Base-by-base conservation (phyloP, 2,329 filamentous ascomycete species). In the Eurotiales sp. region DNA sequence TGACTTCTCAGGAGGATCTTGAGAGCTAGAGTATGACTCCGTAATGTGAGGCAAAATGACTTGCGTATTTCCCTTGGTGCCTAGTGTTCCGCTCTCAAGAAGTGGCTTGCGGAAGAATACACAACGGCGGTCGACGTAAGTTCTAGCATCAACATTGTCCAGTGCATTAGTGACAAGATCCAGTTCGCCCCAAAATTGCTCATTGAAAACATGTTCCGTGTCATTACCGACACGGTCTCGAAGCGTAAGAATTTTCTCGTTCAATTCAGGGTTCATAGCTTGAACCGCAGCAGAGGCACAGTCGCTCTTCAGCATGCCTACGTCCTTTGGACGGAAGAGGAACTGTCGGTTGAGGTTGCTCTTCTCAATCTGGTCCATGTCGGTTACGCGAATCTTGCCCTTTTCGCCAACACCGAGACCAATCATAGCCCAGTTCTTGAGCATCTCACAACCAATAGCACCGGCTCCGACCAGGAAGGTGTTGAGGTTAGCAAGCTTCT, bases 341-440 rank as follows among this genome's bases (percentile, higher is more conserved):
- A 99, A 99, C 64, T 99, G 93, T 39, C 93, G 83, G 77, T 99
- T 99, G 47, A 99, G 78, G 68, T 99, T 99, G 76, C 92, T 97
- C 82, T 92, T 96, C 75, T 99, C 93, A 61, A 99, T 99, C 50
- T 91, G 91, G 66, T 99, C 93, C 84, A 96, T 97, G 68, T 99
- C 93, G 12, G 95, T 97, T 45, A 99, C 88, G 53, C 77, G 89
- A 63, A 99, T 95, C 70, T 87, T 87, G 62, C 93, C 93, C 44
- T 90, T 82, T 3, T 90, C 88, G 3, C 93, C 93, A 41, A 88
- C 88, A 40, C 87, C 92, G 25, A 99, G 78, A 59, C 93, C 93
- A 69, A 97, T 95, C 91, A 99, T 95, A 30, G 95, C 92, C 91
- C 93, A 99, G 72, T 97, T 97, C 82, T 99, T 99, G 60, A 99